Base-by-base conservation (phyloP, 352 stramenopile genomes). In the Hyaloperonospora brassicae region DNA sequence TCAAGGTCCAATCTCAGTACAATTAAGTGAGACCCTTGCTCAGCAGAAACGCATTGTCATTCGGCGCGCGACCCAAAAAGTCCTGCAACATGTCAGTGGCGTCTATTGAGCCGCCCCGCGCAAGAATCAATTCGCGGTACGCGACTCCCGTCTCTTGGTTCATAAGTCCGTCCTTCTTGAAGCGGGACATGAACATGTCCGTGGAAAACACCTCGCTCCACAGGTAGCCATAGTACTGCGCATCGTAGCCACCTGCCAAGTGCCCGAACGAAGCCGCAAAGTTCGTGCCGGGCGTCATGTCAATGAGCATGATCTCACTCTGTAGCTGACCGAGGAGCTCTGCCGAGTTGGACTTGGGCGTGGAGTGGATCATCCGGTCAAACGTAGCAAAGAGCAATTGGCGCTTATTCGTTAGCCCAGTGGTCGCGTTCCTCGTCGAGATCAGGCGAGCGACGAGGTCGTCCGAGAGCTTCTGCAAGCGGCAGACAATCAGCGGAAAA, bases 181-280 rank as follows among this genome's bases (percentile, higher is more conserved):
- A 95, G 23, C 81, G 73, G 59, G 79, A 86, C 43, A 80, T 67
- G 63, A 96, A 96, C 86, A 96, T 95, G 59, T 95, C 86, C 60
- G 89, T 86, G 55, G 82, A 92, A 41, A 93, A 84, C 11, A 94
- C 84, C 54, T 95, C 83, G 50, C 83, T 92, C 84, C 86, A 96
- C 73, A 96, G 79, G 75, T 96, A 96, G 49, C 84, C 86, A 49
- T 88, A 92, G 62, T 89, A 89, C 69, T 89, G 73, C 2, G 80
- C 77, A 43, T 90, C 77, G 56, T 88, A 90, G 55, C 76, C 78
- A 25, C 78, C 76, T 10, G 70, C 80, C 55, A 96, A 62, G 68
- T 96, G 86, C 12, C 78, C 78, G 54, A 96, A 95, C 12, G 79
- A 89, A 9, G 67, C 80, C 2, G 87, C 72, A 57, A 94, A 92